Evolutionary conservation across 768 basidiomycete genomes (phyloP).

Genomic region (Mycena olivaceomarginata): DNA sequence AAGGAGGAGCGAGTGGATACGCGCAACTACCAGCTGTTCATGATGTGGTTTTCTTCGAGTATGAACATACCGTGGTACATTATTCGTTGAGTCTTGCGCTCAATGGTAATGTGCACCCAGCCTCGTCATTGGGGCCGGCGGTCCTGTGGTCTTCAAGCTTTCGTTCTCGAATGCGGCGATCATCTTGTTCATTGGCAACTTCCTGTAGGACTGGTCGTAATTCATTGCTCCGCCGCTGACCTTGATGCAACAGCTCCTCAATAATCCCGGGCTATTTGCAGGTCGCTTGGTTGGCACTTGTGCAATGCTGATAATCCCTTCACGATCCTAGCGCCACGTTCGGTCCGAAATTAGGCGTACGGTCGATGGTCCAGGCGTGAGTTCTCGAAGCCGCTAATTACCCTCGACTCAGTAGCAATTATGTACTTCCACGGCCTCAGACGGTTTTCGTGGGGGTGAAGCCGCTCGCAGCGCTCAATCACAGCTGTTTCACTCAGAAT

Average conservation of each 20-base stretch:
- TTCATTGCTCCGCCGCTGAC: background rate
- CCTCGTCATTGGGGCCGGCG: constrained; percentile 22
- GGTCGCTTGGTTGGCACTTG: constrained; percentile 43
- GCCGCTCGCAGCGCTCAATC: background rate
- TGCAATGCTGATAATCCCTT: constrained; percentile 7
- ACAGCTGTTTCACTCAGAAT: constrained; percentile 7
- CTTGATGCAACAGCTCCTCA: constrained; percentile 49
- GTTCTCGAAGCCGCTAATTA: constrained; percentile 69
- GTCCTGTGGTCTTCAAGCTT: constrained; percentile 35
- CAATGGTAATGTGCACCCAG: constrained; percentile 58
- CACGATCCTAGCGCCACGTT: constrained; percentile 69
- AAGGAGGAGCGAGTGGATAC: constrained; percentile 71
- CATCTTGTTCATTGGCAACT: constrained; percentile 32
- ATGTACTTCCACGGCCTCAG: background rate
- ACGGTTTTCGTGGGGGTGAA: constrained; percentile 56
- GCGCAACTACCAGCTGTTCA: constrained; percentile 80
- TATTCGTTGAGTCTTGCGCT: background rate
- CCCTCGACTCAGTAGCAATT: constrained; percentile 18
- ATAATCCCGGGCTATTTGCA: constrained; percentile 78
- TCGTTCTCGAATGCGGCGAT: constrained; percentile 13
- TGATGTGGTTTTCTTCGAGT: constrained; percentile 84
- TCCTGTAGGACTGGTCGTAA: constrained; percentile 13
- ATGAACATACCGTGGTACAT: constrained; percentile 75
- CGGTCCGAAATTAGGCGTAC: constrained; percentile 87
- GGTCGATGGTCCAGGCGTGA: constrained; percentile 84